These are phyloP conservation scores for Lasiosphaeria hispida DNA, from an alignment of 495 filamentous ascomycete species.

Conservation along the genomic window DNA sequence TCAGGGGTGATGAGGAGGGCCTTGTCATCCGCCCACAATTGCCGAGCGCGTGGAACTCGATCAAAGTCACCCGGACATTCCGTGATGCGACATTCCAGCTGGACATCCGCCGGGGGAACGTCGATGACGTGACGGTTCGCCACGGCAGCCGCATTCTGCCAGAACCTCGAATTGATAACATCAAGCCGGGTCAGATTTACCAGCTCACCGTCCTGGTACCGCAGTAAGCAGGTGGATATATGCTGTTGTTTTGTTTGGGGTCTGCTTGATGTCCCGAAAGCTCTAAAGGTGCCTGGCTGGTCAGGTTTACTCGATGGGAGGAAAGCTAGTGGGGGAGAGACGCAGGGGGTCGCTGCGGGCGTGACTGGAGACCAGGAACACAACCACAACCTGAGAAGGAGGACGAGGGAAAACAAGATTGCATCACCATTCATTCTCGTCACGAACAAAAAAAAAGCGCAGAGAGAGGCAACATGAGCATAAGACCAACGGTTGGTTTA, in stretches of 20 bases:
- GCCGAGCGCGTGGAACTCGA: constrained; percentile 46
- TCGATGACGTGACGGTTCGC: constrained; percentile 42
- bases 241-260: no score
- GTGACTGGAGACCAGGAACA: neutral
- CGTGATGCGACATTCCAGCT: constrained; percentile 50
- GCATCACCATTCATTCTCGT: constrained; percentile 3
- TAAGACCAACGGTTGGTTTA: no score
- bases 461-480: neutral
- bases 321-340: neutral
- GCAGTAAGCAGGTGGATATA: constrained; percentile 9
- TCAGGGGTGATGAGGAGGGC: constrained; percentile 48
- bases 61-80: constrained; percentile 49
- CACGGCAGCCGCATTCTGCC: constrained; percentile 34
- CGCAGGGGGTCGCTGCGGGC: neutral
- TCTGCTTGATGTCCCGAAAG: neutral
- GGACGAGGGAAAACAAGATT: neutral
- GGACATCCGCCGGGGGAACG: constrained; percentile 43
- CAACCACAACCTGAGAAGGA: neutral
- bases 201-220: constrained; percentile 41
- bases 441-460: neutral
- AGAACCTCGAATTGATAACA: constrained; percentile 36
- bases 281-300: constrained; percentile 1
- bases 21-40: constrained; percentile 48
- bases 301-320: neutral
- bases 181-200: constrained; percentile 40